A percentile compares a stretch with the other conserved stretches of the same genome.
Evolutionary conservation across 495 filamentous ascomycete genomes (phyloP).

Genomic region (Podospora comata): DNA sequence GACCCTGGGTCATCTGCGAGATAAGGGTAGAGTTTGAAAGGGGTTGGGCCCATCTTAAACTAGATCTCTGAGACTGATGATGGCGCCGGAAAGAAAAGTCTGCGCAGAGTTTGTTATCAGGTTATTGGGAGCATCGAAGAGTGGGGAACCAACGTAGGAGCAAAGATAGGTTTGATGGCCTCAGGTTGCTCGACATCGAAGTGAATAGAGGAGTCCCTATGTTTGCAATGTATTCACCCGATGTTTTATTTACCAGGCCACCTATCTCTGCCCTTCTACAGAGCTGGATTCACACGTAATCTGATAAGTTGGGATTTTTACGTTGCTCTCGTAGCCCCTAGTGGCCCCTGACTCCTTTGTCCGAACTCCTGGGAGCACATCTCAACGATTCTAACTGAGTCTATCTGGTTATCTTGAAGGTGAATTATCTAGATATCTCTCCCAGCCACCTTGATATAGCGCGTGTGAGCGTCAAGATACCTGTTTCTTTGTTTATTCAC

Average conservation of each 20-base stretch:
- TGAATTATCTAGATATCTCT: not conserved
- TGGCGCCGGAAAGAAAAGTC: not conserved
- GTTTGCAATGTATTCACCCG: not conserved
- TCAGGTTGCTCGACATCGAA: not conserved
- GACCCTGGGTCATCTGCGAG: not conserved
- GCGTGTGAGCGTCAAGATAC: no score
- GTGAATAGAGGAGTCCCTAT: not conserved
- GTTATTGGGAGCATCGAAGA: not conserved
- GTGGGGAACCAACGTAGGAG: not conserved
- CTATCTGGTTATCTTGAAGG: not conserved
- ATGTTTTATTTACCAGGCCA: not conserved
- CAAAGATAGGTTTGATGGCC: not conserved
- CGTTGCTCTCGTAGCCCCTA: not conserved
- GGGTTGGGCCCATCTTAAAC: not conserved
- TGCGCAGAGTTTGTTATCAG: not conserved
- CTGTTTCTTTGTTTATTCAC: not conserved
- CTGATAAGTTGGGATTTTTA: not conserved
- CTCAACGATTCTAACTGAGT: no score
- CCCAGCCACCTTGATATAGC: not conserved
- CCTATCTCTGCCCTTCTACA: not conserved
- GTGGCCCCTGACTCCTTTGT: not conserved
- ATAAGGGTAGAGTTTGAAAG: not conserved
- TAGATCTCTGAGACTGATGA: not conserved
- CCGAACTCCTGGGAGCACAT: not conserved
- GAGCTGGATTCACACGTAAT: not conserved